Conservation (phyloP, 2,329 filamentous ascomycete genomes). For the Epichloe gansuensis region DNA sequence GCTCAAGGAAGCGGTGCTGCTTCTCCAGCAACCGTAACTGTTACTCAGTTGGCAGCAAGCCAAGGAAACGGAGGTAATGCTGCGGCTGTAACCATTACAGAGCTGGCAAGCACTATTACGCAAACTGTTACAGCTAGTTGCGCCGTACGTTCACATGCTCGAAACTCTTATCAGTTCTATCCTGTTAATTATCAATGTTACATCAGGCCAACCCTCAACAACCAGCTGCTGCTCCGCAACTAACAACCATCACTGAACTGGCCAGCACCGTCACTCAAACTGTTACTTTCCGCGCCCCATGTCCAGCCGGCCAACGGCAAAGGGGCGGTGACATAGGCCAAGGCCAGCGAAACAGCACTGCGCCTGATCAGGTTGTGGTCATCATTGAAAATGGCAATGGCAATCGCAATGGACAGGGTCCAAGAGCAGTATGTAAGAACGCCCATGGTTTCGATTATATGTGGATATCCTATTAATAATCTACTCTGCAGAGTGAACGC, state of each 20-base stretch:
- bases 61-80: background rate
- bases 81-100: constrained; percentile 10
- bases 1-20: background rate
- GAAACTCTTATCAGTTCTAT: background rate
- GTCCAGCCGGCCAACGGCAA: no score
- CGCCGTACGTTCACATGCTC: background rate
- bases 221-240: background rate
- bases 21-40: background rate
- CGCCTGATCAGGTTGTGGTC: background rate
- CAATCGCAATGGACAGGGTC: background rate
- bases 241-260: no score
- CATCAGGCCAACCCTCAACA: background rate
- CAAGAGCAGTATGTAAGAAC: background rate
- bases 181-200: background rate
- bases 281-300: no score
- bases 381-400: background rate
- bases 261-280: no score
- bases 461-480: background rate
- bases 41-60: background rate
- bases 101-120: constrained; percentile 5
- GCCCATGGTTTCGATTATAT: background rate
- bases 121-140: constrained; percentile 5
- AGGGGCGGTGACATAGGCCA: background rate
- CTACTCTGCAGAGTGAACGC: background rate
- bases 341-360: background rate